Evolutionary conservation across 148 eudicot genomes (phyloP), one percentile per base, ranked within the genome.

Genomic region (Chenopodium formosanum): DNA sequence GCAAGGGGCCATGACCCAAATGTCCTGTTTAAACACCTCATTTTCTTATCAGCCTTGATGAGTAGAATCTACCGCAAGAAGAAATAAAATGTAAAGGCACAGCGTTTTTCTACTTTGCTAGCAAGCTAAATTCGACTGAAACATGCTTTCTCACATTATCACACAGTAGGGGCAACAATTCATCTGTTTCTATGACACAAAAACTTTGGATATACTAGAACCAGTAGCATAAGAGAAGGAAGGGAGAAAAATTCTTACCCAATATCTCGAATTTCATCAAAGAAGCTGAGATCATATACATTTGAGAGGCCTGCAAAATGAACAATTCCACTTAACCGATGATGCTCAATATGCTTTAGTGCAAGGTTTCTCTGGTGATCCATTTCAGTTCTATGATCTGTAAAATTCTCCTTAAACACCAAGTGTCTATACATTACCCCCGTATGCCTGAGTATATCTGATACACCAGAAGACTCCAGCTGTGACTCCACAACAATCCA

Each of bases 1-100:
- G 98, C 99, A 78, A 94, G 70, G 23, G 97, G 91, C 99, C 99
- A 95, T 83, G 97, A 81, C 63, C 99, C 99, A 80, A 93, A 92
- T 74, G 87, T 92, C 92, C 99, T 95, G 90, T 81, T 85, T 63
- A 27, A 78, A 37, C 79, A 74, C 27, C 40, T 53, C 7, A 64
- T 47, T 44, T 37, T 32, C n/a, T 70, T 17, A 56, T 56, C 3
- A 56, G 62, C 62, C 19, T 56, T 56, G 62, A 56, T 3, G 6
- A 56, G 62, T 56, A 0, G 62, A 56, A 19, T 56, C 17, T 19
- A 19, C 22, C 22, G 17, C 62, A 56, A 10, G 12, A 13, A 50
- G 14, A 50, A 50, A 50, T 50, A 50, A 11, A 56, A 56, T 17
- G 62, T 56, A 3, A 56, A 50, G 17, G 17, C 17, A 56, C 16